Base-by-base conservation (phyloP, 805 yeast genomes). In the Pichia californica region DNA sequence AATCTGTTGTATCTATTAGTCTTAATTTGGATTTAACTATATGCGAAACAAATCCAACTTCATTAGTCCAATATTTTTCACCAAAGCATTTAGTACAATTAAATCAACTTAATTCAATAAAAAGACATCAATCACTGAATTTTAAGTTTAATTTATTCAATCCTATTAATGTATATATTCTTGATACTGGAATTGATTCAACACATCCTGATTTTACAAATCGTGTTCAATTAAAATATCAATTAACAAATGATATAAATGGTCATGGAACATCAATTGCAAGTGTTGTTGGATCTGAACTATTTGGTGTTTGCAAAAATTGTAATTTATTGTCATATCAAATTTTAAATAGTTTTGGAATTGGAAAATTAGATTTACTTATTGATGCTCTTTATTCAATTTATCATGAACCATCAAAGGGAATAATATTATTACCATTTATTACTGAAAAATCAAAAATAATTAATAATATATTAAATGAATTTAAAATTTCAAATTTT, bases 221-320 rank as follows among this genome's bases (percentile, higher is more conserved):
- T 3, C 61, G 78, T 5, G n/a, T 27, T 14, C 11, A 10, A n/a
- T n/a, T 33, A 5, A 40, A 34, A 20, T 20, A 33, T 21, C 23
- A 18, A 27, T 13, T 27, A 27, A 4, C 14, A 9, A 55, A 52
- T 7, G 67, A 64, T 34, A 53, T 54, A 13, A 66, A 74, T 55
- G 80, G 79, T 4, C 82, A 77, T 54, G 83, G 82, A 1, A 74
- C 80, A 1, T 76, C 74, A 37, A 69, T 77, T 19, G 80, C 82
- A 0, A 81, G 80, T 3, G 58, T 76, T 9, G 60, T 74, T 32
- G 79, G 77, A 0, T 70, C 79, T 1, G 64, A 64, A 31, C 61
- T 74, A 0, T 74, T 63, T 53, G 83, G 83, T 3, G 76, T 74
- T 19, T 70, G 80, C 19, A 77, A 77, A 52, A 59, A 62, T 46